phyloP scores from a whole-genome alignment of 176 grass and related monocot species.

The Zizania latifolia region DNA sequence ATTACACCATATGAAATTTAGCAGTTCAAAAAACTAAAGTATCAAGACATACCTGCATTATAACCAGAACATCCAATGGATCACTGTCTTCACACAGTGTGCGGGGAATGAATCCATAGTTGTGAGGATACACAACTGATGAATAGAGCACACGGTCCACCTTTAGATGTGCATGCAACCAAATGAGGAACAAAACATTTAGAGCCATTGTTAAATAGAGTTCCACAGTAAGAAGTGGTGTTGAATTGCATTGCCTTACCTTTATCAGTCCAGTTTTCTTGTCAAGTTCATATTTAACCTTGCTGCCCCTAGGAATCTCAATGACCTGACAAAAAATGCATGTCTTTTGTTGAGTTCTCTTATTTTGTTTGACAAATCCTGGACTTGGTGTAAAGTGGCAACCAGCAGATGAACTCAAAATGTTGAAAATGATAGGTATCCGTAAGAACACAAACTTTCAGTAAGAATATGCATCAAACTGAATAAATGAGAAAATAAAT shows the following conservation, averaged over 20 bases:
- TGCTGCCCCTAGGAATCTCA: slow-evolving; percentile 88
- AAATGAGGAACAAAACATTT: slow-evolving; percentile 1
- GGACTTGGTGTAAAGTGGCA: not conserved
- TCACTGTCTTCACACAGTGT: slow-evolving; percentile 96
- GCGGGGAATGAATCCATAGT: slow-evolving; percentile 97
- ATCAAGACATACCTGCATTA: slow-evolving; percentile 74
- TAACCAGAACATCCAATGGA: slow-evolving; percentile 91
- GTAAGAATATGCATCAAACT: not conserved
- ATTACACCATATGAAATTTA: not conserved
- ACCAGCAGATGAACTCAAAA: not conserved
- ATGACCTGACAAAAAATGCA: slow-evolving; percentile 52
- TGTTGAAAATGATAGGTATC: not conserved
- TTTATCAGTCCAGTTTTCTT: slow-evolving; percentile 97
- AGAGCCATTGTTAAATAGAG: not conserved
- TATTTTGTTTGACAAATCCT: not conserved
- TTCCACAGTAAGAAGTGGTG: not conserved
- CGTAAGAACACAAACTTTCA: not conserved
- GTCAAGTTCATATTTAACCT: slow-evolving; percentile 98
- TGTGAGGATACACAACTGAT: slow-evolving; percentile 95
- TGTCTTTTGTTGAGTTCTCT: not conserved
- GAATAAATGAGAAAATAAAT: not conserved
- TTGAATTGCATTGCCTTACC: slow-evolving; percentile 18
- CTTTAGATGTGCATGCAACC: too few species aligned
- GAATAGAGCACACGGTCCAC: slow-evolving; percentile 95
- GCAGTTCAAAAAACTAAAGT: not conserved